phyloP scores from a whole-genome alignment of 2,329 filamentous ascomycete genomes.

The Akanthomyces muscarius region DNA sequence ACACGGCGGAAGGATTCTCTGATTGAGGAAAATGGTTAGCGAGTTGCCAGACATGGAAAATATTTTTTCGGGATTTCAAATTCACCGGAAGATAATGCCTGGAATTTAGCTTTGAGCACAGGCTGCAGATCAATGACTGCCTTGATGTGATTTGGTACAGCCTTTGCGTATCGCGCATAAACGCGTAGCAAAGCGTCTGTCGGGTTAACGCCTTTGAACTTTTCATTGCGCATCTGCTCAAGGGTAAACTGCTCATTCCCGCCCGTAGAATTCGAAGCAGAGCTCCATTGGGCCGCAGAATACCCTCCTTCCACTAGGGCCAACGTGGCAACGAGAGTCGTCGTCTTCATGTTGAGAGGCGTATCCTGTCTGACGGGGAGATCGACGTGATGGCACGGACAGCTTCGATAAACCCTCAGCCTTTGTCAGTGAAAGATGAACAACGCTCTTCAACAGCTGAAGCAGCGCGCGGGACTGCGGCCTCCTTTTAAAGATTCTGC shows the following conservation, averaged over 20 bases:
- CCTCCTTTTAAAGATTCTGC: background rate
- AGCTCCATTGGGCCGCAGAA: background rate
- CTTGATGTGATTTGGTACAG: constrained; percentile 27
- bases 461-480: background rate
- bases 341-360: constrained; percentile 10
- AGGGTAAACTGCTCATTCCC: constrained; percentile 26
- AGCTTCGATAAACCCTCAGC: background rate
- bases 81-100: constrained; percentile 10
- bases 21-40: constrained; percentile 18
- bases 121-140: constrained; percentile 24
- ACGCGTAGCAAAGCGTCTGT: constrained; percentile 29
- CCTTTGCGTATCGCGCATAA: constrained; percentile 35
- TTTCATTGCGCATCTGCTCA: constrained; percentile 32
- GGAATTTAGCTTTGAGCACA: constrained; percentile 25
- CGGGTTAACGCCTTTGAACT: constrained; percentile 32
- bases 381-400: background rate
- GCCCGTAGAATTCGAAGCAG: background rate
- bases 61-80: background rate
- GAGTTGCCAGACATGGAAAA: too few relatives aligned
- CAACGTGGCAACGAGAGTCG: background rate
- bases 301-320: background rate
- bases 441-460: background rate
- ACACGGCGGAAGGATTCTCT: constrained; percentile 26
- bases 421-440: background rate
- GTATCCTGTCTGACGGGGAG: background rate